Percentiles rank a stretch among this genome's conserved stretches.
These are phyloP conservation scores for Beauveria bassiana DNA, from an alignment of 2,329 filamentous ascomycete genomes.

Conservation along the genomic window DNA sequence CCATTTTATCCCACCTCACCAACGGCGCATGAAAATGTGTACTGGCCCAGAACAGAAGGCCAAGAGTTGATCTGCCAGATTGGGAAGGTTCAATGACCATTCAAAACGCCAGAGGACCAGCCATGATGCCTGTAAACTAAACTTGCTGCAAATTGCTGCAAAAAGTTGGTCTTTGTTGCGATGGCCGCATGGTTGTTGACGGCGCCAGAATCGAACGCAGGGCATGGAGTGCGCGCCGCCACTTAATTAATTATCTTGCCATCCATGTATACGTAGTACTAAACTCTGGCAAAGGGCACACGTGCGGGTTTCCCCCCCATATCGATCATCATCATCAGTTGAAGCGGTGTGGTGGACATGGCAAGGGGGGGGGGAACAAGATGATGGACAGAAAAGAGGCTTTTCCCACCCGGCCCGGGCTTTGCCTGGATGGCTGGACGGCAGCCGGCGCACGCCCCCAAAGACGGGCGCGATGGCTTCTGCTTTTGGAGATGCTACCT, in stretches of 20 bases:
- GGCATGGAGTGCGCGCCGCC: not conserved
- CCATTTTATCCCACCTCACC: not conserved
- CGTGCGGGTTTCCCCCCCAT: not conserved
- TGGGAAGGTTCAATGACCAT: not conserved
- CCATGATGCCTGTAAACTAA: not conserved
- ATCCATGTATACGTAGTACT: not conserved
- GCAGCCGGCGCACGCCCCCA: not conserved
- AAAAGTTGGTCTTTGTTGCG: not conserved
- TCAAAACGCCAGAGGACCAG: not conserved
- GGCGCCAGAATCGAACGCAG: constrained; percentile 1
- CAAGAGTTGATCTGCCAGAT: not conserved
- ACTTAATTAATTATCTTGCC: not conserved
- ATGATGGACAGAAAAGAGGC: not conserved
- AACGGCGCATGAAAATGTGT: not conserved
- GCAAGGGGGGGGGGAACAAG: not conserved
- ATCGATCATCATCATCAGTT: constrained; percentile 1
- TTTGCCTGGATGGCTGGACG: not conserved
- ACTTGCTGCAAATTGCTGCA: no score
- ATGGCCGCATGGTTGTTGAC: constrained; percentile 1
- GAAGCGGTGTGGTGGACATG: constrained; percentile 8
- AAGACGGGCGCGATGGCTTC: not conserved
- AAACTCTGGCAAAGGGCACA: not conserved
- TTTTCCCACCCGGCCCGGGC: not conserved
- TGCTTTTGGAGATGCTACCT: constrained; percentile 8
- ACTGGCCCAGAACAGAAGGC: not conserved